Percentiles rank a stretch among this genome's conserved stretches.
Conservation (phyloP, 2,329 filamentous ascomycete species). For the Stachybotrys chartarum region DNA sequence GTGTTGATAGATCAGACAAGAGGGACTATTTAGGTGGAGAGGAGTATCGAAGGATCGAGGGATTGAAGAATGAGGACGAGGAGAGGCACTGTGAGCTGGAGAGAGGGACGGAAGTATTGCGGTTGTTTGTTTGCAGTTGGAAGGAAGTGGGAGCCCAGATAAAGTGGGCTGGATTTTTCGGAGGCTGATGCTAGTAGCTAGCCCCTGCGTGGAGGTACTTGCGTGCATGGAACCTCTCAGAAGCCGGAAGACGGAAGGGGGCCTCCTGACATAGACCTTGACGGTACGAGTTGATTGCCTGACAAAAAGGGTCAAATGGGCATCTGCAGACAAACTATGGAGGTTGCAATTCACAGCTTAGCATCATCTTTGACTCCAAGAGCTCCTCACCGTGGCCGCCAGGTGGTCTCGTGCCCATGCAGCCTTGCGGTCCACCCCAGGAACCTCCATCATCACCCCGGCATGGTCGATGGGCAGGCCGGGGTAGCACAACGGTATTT, state of each 20-base stretch:
- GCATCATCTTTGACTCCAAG: too few relatives aligned
- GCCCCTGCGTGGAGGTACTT: background rate
- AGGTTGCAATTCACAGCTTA: too few relatives aligned
- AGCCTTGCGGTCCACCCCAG: background rate
- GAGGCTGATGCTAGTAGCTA: constrained; percentile 4
- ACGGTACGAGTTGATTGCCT: too few relatives aligned
- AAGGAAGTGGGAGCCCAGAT: background rate
- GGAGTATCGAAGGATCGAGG: background rate
- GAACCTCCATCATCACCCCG: background rate
- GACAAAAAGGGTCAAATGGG: too few relatives aligned
- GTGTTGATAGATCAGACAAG: background rate
- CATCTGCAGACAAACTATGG: too few relatives aligned
- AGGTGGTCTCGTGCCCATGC: constrained; percentile 1
- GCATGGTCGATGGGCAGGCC: background rate
- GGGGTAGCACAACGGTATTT: background rate
- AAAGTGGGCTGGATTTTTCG: constrained; percentile 1
- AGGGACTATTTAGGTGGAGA: background rate
- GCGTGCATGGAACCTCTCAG: background rate
- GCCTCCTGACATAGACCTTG: background rate
- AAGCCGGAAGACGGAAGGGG: constrained; percentile 1
- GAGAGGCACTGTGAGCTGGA: background rate
- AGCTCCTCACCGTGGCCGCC: too few relatives aligned
- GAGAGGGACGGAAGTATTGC: background rate
- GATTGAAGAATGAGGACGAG: background rate
- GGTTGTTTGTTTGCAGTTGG: background rate